Percentiles rank a stretch among this genome's conserved stretches.
Evolutionary conservation across 768 basidiomycete species (phyloP).

Genomic region (Leccinum arenicola): DNA sequence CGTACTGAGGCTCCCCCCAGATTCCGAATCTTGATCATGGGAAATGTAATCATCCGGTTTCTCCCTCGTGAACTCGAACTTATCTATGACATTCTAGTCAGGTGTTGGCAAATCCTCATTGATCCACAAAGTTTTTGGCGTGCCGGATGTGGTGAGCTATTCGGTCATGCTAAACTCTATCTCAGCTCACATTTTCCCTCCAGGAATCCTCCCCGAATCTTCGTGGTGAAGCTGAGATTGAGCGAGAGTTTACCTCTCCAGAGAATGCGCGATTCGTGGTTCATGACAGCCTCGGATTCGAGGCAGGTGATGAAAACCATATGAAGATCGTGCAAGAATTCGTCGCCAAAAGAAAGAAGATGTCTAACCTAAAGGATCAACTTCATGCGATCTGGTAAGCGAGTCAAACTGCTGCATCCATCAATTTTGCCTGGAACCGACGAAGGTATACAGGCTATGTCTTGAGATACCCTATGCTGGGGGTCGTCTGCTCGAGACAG

Average conservation of each 20-base stretch:
- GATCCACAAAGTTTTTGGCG: slow-evolving; percentile 12
- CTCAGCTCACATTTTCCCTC: neutral
- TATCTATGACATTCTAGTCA: slow-evolving; percentile 1
- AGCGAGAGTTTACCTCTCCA: slow-evolving; percentile 13
- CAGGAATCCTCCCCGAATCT: neutral
- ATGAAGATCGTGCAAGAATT: slow-evolving; percentile 5
- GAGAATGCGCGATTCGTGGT: slow-evolving; percentile 14
- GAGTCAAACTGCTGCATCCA: neutral
- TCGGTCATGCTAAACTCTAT: neutral
- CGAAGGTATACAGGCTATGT: slow-evolving; percentile 9
- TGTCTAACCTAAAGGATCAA: slow-evolving; percentile 2
- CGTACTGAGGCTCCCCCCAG: neutral
- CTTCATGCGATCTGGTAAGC: slow-evolving; percentile 17
- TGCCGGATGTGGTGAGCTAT: slow-evolving; percentile 6
- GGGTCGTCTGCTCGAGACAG: slow-evolving; percentile 14
- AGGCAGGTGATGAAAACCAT: slow-evolving; percentile 12
- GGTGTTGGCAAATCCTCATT: slow-evolving; percentile 18
- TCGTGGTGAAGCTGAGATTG: slow-evolving; percentile 11
- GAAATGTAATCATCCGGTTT: slow-evolving; percentile 5
- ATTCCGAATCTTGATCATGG: slow-evolving; percentile 16
- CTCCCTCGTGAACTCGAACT: neutral
- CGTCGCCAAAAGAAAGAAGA: slow-evolving; percentile 2
- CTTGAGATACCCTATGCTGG: slow-evolving; percentile 13
- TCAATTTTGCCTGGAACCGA: neutral
- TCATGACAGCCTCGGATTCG: slow-evolving; percentile 20